Evolutionary conservation across 140 eudicot species (phyloP), one percentile per base, ranked within the genome.

Genomic region (Flaveria floridana): DNA sequence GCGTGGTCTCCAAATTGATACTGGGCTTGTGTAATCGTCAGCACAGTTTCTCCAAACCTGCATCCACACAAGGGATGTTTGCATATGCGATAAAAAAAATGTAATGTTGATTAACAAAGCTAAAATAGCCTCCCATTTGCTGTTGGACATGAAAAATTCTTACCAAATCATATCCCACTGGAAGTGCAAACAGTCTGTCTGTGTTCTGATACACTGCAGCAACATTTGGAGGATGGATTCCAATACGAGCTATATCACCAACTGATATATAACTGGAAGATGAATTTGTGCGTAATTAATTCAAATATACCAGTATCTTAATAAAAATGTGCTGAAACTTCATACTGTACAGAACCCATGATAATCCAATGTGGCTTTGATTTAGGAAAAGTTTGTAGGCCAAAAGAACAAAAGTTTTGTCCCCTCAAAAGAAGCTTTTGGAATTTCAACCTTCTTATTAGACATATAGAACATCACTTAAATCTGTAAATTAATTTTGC

Each of bases 21-120:
- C 87, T 0, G 92, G 87, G 25, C 76, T 87, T 10, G 65, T 59
- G 71, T 88, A 94, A 77, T 94, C 99, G 41, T 94, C 99, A 6
- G 77, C 53, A 76, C 99, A 94, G 77, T 94, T 94, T 82, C 99
- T 94, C 99, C 99, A 94, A 9, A 94, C 98, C 98, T 93, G 83
- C 51, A 73, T 51, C 30, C 41, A 73, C 26, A 55, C 23, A 66
- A 7, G 23, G 15, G 48, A 9, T 21, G 44, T 28, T 62, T 12
- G 44, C 14, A 25, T 7, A 8, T 56, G 28, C 12, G 26, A 44
- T 61, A 0, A 10, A 23, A 25, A 61, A 65, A 16, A 39, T 39
- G 30, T 7, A 37, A 34, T 15, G 25, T n/a, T 34, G 23, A 19
- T 66, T 15, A 75, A 75, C 65, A 34, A 30, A 65, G 41, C 14